phyloP scores from a whole-genome alignment of 2,329 filamentous ascomycete genomes.

The Coniochaeta sp. region DNA sequence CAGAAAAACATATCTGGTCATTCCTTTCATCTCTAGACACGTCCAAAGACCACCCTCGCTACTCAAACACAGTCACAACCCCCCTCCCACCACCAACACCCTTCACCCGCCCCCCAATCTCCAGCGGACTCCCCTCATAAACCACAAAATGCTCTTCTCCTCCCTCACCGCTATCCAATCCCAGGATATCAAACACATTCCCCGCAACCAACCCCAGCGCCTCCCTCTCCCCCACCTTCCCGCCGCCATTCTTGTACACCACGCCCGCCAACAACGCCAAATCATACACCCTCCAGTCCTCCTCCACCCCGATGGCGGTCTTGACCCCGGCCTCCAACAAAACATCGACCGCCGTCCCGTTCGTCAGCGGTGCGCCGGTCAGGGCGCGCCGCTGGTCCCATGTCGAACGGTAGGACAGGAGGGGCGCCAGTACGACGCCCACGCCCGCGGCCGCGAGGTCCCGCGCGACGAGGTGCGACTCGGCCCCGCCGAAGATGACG shows the following conservation, averaged over 20 bases:
- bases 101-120: slow-evolving; percentile 51
- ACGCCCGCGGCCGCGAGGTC: slow-evolving; percentile 50
- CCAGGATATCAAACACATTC: slow-evolving; percentile 53
- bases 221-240: not conserved
- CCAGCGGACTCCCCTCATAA: slow-evolving; percentile 55
- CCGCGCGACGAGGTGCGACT: slow-evolving; percentile 51
- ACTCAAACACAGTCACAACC: slow-evolving; percentile 45
- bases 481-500: slow-evolving; percentile 54
- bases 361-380: slow-evolving; percentile 58
- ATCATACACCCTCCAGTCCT: slow-evolving; percentile 50
- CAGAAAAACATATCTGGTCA: no score
- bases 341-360: slow-evolving; percentile 52
- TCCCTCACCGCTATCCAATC: slow-evolving; percentile 27
- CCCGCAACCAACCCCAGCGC: not conserved
- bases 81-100: no score
- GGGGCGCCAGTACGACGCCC: slow-evolving; percentile 52
- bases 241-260: no score
- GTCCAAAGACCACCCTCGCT: no score
- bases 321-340: slow-evolving; percentile 52
- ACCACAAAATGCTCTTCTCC: no score
- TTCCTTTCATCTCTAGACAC: no score
- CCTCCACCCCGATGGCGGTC: slow-evolving; percentile 50
- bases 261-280: slow-evolving; percentile 49
- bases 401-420: slow-evolving; percentile 43
- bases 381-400: slow-evolving; percentile 59